Evolutionary conservation across 768 basidiomycete species (phyloP).

Genomic region (Hypholoma fasciculare): DNA sequence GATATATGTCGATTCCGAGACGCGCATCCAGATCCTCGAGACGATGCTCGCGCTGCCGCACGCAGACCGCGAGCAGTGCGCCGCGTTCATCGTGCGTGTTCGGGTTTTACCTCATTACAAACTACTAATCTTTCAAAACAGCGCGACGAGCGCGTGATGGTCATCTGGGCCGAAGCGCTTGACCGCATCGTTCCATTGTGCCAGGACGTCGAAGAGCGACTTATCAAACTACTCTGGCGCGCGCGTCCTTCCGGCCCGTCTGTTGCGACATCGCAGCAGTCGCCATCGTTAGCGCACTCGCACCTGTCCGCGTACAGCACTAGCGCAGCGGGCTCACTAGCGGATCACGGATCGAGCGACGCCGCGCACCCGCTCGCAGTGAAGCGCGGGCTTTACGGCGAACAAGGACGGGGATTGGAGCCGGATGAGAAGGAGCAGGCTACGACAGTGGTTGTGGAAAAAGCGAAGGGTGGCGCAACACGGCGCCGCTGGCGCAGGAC

Average conservation of each 20-base stretch:
- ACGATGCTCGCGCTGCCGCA: conserved; percentile 75
- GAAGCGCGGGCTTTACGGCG: conserved; percentile 24
- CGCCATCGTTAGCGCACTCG: conserved; percentile 3
- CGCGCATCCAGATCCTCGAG: conserved; percentile 83
- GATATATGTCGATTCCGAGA: conserved; percentile 77
- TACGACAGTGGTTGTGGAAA: background rate
- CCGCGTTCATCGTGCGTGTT: conserved; percentile 77
- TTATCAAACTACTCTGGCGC: conserved; percentile 83
- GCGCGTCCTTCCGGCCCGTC: conserved; percentile 29
- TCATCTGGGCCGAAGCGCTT: conserved; percentile 83
- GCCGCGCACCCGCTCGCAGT: conserved; percentile 1
- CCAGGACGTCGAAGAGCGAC: conserved; percentile 71
- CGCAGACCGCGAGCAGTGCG: conserved; percentile 85
- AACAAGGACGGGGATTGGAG: conserved; percentile 24
- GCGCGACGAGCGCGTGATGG: conserved; percentile 82
- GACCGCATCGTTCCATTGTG: conserved; percentile 75
- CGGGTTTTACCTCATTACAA: background rate
- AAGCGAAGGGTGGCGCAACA: background rate
- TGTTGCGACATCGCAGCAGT: conserved; percentile 7
- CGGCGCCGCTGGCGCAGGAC: conserved; percentile 39
- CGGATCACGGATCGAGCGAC: conserved; percentile 4
- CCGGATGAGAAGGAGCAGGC: conserved; percentile 8
- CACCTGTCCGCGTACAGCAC: background rate
- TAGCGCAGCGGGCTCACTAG: conserved; percentile 1
- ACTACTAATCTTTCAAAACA: conserved; percentile 18